phyloP scores from a whole-genome alignment of 805 yeast species.

The Schizosaccharomyces osmophilus region DNA sequence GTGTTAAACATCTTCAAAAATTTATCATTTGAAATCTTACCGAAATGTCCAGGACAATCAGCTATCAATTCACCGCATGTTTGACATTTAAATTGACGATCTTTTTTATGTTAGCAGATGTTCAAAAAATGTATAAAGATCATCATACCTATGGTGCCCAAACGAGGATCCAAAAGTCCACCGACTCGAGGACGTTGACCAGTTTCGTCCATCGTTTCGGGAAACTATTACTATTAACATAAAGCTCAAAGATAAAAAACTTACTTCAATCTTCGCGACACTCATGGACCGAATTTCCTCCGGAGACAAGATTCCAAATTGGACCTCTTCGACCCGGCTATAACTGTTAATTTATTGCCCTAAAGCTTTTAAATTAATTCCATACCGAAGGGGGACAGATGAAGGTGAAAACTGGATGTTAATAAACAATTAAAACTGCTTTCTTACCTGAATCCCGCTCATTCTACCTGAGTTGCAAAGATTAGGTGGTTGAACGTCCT shows the following conservation, averaged over 20 bases:
- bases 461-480: conserved; percentile 1
- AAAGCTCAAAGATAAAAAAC: neutral
- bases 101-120: neutral
- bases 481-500: neutral
- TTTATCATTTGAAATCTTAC: neutral
- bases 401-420: conserved; percentile 1
- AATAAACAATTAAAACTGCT: neutral
- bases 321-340: conserved; percentile 25
- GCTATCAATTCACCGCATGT: conserved; percentile 99
- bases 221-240: conserved; percentile 22
- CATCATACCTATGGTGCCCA: conserved; percentile 54
- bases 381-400: conserved; percentile 2
- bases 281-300: conserved; percentile 95
- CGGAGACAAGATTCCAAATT: conserved; percentile 91
- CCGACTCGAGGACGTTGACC: conserved; percentile 88
- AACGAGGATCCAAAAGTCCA: conserved; percentile 87
- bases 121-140: neutral
- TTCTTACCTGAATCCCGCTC: conserved; percentile 1
- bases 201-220: conserved; percentile 98
- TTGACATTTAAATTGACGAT: conserved; percentile 91
- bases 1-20: neutral
- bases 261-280: conserved; percentile 70
- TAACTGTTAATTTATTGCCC: neutral
- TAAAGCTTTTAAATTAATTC: neutral
- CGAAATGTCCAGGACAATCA: conserved; percentile 98